Evolutionary conservation across 768 basidiomycete genomes (phyloP).

Genomic region (Pisolithus marmoratus): DNA sequence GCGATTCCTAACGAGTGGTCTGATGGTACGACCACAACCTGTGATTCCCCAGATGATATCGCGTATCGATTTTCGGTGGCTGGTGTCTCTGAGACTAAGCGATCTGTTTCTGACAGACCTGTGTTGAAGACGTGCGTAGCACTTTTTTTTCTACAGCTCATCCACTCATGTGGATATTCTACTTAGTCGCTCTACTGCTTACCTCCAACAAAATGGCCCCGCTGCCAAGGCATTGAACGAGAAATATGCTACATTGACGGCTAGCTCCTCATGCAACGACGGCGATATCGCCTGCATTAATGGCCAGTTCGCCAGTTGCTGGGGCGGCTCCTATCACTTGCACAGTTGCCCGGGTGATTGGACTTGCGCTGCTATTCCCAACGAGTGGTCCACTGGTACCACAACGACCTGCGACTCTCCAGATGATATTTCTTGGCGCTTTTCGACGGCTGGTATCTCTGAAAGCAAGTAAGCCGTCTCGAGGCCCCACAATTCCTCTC

Average conservation of each 20-base stretch:
- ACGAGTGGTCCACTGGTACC: conserved; percentile 7
- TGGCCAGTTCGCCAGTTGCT: conserved; percentile 7
- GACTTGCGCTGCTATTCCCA: conserved; percentile 9
- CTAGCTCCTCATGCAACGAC: conserved; percentile 5
- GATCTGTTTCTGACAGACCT: neutral
- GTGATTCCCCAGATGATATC: conserved; percentile 13
- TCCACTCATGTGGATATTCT: neutral
- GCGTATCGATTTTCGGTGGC: conserved; percentile 14
- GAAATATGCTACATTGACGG: conserved; percentile 4
- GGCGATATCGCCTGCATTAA: conserved; percentile 7
- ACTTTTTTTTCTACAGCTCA: neutral
- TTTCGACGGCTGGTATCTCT: conserved; percentile 4
- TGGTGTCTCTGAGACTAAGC: conserved; percentile 12
- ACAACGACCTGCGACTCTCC: conserved; percentile 7
- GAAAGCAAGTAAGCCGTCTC: neutral
- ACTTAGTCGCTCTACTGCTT: conserved; percentile 2
- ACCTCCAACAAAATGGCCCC: conserved; percentile 8
- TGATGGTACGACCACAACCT: conserved; percentile 15
- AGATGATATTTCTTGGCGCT: conserved; percentile 4
- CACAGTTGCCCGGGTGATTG: conserved; percentile 2
- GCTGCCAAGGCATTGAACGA: conserved; percentile 8
- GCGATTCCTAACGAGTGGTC: conserved; percentile 19
- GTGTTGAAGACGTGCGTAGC: conserved; percentile 1
- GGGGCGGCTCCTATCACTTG: conserved; percentile 4
- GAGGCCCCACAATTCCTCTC: neutral